phyloP scores from a whole-genome alignment of 2,329 filamentous ascomycete species.

The Aspergillus sp. region DNA sequence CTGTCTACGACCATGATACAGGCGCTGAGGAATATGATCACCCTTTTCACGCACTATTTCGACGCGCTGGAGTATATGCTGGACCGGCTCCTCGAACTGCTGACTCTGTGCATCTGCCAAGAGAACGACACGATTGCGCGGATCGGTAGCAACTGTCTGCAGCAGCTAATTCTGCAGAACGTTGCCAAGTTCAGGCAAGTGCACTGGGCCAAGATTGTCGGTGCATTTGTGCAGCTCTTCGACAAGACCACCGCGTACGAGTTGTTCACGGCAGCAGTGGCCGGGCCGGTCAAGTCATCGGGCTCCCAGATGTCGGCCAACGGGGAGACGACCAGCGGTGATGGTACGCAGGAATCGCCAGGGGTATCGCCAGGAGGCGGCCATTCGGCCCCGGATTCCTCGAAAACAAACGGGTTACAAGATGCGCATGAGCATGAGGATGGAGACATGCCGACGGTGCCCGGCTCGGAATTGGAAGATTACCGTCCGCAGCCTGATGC shows the following conservation, averaged over 20 bases:
- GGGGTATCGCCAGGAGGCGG: conserved; percentile 14
- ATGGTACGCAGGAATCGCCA: conserved; percentile 14
- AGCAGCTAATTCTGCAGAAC: conserved; percentile 93
- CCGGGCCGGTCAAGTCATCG: conserved; percentile 29
- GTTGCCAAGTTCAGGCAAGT: conserved; percentile 78
- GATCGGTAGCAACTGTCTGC: conserved; percentile 95
- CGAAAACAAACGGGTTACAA: conserved; percentile 21
- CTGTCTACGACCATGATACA: conserved; percentile 99
- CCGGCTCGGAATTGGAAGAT: conserved; percentile 60
- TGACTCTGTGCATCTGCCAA: conserved; percentile 94
- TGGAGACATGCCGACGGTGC: conserved; percentile 21
- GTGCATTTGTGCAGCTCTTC: conserved; percentile 91
- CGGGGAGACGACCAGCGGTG: conserved; percentile 19
- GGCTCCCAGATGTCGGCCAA: conserved; percentile 21
- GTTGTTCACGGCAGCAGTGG: conserved; percentile 73
- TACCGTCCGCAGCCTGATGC: conserved; percentile 68
- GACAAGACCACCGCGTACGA: conserved; percentile 90
- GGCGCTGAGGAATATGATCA: conserved; percentile 95
- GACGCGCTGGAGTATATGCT: conserved; percentile 95
- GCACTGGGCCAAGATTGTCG: conserved; percentile 92
- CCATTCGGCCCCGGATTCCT: conserved; percentile 11
- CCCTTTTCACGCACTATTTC: conserved; percentile 97
- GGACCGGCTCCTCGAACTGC: conserved; percentile 86
- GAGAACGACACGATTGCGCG: conserved; percentile 97
- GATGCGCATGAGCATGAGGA: conserved; percentile 24